These are phyloP conservation scores for Suillus alpinus DNA, from an alignment of 768 basidiomycete genomes.

Conservation along the genomic window DNA sequence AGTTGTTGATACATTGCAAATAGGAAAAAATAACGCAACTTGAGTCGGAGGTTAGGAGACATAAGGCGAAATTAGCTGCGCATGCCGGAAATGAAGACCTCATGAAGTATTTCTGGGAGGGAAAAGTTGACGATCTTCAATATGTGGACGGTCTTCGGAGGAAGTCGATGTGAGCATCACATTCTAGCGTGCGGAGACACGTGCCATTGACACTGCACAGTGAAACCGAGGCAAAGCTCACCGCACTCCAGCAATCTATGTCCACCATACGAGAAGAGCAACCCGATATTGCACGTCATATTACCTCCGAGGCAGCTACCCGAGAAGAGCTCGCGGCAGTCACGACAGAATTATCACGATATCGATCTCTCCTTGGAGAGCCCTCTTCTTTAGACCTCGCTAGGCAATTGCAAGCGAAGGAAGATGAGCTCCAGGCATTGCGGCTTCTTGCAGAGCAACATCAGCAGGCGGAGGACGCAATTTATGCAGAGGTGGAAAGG, in stretches of 20 bases:
- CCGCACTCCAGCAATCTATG: conserved; percentile 53
- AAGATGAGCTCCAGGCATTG: conserved; percentile 62
- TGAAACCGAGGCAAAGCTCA: conserved; percentile 46
- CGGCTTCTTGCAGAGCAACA: conserved; percentile 64
- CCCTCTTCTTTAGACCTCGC: conserved; percentile 55
- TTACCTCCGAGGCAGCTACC: conserved; percentile 49
- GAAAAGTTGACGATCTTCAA: conserved; percentile 47
- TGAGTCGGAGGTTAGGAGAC: conserved; percentile 67
- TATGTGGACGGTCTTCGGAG: conserved; percentile 54
- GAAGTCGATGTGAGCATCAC: conserved; percentile 49
- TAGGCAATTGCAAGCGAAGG: conserved; percentile 59
- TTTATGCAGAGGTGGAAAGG: conserved; percentile 84
- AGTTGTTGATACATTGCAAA: conserved; percentile 10
- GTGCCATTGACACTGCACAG: conserved; percentile 34
- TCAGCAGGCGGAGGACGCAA: conserved; percentile 63
- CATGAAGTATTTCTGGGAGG: conserved; percentile 64
- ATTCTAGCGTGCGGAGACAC: background rate
- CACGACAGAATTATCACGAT: conserved; percentile 52
- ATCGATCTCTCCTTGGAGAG: conserved; percentile 63
- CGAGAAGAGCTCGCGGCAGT: conserved; percentile 46
- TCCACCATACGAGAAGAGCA: conserved; percentile 41
- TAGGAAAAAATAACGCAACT: conserved; percentile 74
- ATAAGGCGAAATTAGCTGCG: conserved; percentile 78
- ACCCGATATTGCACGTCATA: conserved; percentile 51
- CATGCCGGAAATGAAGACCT: conserved; percentile 67